These are phyloP conservation scores for Eimeria maxima DNA, from an alignment of 169 alveolate genomes.

Conservation along the genomic window DNA sequence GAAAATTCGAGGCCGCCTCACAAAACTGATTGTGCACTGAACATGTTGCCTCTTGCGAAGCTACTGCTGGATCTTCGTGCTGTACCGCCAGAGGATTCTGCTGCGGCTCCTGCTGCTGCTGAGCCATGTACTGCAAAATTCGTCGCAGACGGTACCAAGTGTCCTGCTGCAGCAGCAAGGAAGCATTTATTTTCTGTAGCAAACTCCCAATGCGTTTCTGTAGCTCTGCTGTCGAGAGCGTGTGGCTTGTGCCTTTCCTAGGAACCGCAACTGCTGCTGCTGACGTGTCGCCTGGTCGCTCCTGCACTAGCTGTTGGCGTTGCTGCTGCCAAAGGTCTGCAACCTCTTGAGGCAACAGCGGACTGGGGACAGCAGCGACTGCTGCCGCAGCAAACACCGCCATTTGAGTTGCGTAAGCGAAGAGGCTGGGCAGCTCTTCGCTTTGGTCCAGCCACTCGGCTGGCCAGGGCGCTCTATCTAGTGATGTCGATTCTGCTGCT, in stretches of 20 bases:
- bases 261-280: constrained; percentile 1
- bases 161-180: constrained; percentile 73
- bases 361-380: constrained; percentile 77
- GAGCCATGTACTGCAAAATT: constrained; percentile 26
- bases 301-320: constrained; percentile 32
- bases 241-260: background rate
- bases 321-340: constrained; percentile 60
- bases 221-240: constrained; percentile 43
- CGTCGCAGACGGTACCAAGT: constrained; percentile 63
- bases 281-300: constrained; percentile 34
- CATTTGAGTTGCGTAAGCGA: constrained; percentile 50
- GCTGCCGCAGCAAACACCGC: constrained; percentile 77
- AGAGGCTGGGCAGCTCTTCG: constrained; percentile 33
- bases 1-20: background rate
- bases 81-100: background rate
- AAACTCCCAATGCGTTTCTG: constrained; percentile 70
- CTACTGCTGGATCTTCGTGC: background rate
- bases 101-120: constrained; percentile 67
- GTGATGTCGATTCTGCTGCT: constrained; percentile 8
- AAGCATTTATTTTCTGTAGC: constrained; percentile 64
- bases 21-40: background rate
- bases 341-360: constrained; percentile 75
- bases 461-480: background rate
- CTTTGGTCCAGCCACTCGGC: constrained; percentile 54
- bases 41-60: background rate